Evolutionary conservation across 352 stramenopile genomes (phyloP).

Genomic region (Stramenopiles sp.): DNA sequence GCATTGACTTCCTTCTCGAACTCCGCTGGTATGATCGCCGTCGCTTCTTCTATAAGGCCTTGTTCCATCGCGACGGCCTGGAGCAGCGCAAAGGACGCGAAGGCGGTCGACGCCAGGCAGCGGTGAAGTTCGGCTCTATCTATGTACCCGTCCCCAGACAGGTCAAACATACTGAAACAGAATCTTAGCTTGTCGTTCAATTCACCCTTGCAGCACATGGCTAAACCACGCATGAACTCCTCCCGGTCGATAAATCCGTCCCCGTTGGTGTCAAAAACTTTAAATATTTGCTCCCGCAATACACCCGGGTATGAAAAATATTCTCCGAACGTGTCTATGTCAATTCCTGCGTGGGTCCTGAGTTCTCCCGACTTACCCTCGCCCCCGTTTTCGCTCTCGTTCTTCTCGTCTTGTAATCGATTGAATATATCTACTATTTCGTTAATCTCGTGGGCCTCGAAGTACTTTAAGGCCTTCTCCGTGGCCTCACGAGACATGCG

Average conservation of each 20-base stretch:
- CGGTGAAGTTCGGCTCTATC: background rate
- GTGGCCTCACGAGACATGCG: background rate
- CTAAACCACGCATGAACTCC: background rate
- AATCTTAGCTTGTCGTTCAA: background rate
- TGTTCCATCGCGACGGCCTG: background rate
- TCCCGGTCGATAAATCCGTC: background rate
- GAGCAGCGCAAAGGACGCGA: background rate
- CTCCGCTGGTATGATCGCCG: background rate
- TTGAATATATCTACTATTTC: constrained; percentile 1
- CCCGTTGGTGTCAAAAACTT: constrained; percentile 2
- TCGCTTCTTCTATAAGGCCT: background rate
- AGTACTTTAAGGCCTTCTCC: background rate
- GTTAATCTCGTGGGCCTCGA: background rate
- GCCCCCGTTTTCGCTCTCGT: background rate
- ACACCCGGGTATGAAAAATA: background rate
- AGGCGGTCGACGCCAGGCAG: background rate
- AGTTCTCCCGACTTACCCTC: background rate
- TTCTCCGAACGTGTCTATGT: background rate
- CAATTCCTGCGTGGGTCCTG: background rate
- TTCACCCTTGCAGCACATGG: background rate
- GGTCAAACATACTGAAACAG: background rate
- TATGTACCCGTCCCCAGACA: background rate
- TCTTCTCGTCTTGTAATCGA: background rate
- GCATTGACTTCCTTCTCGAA: constrained; percentile 2
- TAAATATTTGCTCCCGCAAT: background rate